Conservation (phyloP, 345 rosid species). For the Triadica sebifera region DNA sequence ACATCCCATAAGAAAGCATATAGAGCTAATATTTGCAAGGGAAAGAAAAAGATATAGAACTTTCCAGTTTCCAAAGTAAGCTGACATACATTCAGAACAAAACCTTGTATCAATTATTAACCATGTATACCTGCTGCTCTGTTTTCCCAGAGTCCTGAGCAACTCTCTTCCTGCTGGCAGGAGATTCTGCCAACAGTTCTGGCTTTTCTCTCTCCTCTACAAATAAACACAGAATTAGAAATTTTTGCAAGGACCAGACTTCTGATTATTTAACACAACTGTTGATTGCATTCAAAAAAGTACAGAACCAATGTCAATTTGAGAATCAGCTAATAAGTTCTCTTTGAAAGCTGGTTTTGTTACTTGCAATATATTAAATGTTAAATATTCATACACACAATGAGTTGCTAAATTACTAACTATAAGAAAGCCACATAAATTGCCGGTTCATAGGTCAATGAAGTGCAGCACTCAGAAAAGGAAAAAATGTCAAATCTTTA, state of each 20-base stretch:
- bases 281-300: too few species aligned
- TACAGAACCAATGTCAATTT: neutral
- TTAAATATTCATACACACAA: neutral
- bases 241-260: neutral
- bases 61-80: neutral
- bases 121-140: slow-evolving; percentile 64
- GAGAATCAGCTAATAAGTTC: slow-evolving; percentile 4
- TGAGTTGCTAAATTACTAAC: neutral
- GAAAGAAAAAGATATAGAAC: neutral
- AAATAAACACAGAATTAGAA: slow-evolving; percentile 19
- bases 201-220: slow-evolving; percentile 96
- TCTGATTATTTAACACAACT: neutral
- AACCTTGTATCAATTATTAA: slow-evolving; percentile 11
- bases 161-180: slow-evolving; percentile 70
- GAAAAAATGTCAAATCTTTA: neutral
- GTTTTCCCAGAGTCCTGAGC: slow-evolving; percentile 88
- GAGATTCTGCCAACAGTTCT: slow-evolving; percentile 88
- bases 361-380: neutral
- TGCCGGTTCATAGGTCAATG: neutral
- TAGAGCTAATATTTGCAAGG: neutral
- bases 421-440: neutral
- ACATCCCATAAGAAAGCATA: slow-evolving; percentile 9
- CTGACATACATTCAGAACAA: neutral
- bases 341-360: slow-evolving; percentile 4
- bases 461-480: neutral